Evolutionary conservation across 2,329 filamentous ascomycete genomes (phyloP).

Genomic region (Fusarium sp.): DNA sequence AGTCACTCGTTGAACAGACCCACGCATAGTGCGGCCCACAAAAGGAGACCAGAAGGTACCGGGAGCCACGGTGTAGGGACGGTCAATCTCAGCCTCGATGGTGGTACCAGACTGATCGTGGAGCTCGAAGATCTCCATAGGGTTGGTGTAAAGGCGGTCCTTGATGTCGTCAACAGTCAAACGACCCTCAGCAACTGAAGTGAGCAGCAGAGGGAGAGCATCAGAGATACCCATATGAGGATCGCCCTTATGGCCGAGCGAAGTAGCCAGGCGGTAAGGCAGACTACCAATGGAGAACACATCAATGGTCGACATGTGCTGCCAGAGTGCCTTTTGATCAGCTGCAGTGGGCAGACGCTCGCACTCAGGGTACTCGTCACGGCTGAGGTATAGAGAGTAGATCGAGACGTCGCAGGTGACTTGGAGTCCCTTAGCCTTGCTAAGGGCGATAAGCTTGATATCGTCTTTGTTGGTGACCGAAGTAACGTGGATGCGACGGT

Average conservation of each 20-base stretch:
- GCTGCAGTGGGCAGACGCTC: conserved; percentile 71
- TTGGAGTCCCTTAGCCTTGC: conserved; percentile 83
- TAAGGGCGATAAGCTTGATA: conserved; percentile 78
- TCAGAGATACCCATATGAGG: conserved; percentile 76
- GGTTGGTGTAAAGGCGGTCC: conserved; percentile 77
- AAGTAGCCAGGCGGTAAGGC: conserved; percentile 77
- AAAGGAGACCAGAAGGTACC: conserved; percentile 74
- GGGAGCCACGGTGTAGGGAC: conserved; percentile 68
- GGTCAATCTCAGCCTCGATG: conserved; percentile 80
- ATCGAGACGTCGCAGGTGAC: conserved; percentile 87
- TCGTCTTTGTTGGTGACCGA: conserved; percentile 83
- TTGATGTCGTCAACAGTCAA: conserved; percentile 80
- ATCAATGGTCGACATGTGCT: conserved; percentile 77
- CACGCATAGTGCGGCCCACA: conserved; percentile 72
- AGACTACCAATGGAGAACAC: conserved; percentile 83
- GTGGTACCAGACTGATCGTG: conserved; percentile 80
- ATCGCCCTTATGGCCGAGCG: conserved; percentile 62
- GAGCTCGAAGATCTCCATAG: conserved; percentile 82
- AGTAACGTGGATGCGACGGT: conserved; percentile 80
- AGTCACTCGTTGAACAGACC: conserved; percentile 77
- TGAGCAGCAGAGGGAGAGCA: conserved; percentile 77
- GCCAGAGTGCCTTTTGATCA: conserved; percentile 80
- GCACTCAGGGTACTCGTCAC: conserved; percentile 74
- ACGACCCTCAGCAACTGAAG: conserved; percentile 77
- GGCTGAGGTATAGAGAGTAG: conserved; percentile 79